phyloP scores from a whole-genome alignment of 139 green algal species.

The Chlorella sp. region DNA sequence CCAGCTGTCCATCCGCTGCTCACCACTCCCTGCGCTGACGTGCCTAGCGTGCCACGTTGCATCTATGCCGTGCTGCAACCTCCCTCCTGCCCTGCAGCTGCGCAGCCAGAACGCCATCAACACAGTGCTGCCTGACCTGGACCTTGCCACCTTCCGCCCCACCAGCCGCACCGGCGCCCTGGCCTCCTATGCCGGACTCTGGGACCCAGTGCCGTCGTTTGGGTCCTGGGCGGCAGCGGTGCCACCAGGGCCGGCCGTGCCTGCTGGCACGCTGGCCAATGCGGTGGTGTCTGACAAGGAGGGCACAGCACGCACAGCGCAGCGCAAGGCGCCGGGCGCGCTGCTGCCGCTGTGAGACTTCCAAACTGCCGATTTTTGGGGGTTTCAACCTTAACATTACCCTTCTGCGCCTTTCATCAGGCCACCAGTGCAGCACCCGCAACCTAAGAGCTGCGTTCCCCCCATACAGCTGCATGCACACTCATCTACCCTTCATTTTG shows the following conservation, averaged over 20 bases:
- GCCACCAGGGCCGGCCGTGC: background rate
- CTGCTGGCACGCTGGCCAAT: conserved; percentile 5
- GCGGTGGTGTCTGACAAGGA: conserved; percentile 2
- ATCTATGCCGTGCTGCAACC: no score
- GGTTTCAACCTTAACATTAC: no score
- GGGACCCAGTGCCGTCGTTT: background rate
- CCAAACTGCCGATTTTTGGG: background rate
- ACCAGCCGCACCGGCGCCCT: background rate
- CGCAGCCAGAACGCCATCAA: conserved; percentile 3
- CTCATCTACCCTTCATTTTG: background rate
- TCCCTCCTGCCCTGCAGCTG: background rate
- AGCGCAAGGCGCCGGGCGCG: background rate
- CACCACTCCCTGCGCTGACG: no score
- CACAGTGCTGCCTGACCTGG: background rate
- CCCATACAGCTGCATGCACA: background rate
- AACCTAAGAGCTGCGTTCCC: background rate
- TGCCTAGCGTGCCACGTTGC: no score
- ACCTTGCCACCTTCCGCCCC: background rate
- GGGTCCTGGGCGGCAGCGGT: background rate
- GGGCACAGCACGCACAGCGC: conserved; percentile 5
- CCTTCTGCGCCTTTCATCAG: background rate
- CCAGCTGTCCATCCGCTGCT: background rate
- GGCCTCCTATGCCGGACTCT: background rate
- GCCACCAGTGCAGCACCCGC: background rate
- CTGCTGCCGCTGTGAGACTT: background rate